A percentile compares a stretch with the other conserved stretches of the same genome.
phyloP scores from a whole-genome alignment of 176 grass and related monocot species.

The Tillandsia fasciculata region DNA sequence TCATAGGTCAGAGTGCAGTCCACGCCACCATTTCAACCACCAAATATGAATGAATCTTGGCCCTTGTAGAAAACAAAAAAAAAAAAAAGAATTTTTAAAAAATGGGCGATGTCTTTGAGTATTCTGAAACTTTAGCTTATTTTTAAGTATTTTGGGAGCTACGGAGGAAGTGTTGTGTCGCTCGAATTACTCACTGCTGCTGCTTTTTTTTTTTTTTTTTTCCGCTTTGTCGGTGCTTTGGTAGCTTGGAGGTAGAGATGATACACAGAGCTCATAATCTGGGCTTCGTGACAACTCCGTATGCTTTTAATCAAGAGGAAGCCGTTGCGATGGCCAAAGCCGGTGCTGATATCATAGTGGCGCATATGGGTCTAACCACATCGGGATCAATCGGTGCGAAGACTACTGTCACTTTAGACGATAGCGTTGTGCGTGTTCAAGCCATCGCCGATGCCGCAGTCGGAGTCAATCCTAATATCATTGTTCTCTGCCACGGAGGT shows the following conservation, averaged over 20 bases:
- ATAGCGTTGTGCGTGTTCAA: slow-evolving; percentile 52
- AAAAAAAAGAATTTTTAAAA: too few species aligned
- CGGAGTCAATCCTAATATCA: slow-evolving; percentile 57
- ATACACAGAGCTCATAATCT: slow-evolving; percentile 63
- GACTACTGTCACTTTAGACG: slow-evolving; percentile 57
- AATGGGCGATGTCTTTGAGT: too few species aligned
- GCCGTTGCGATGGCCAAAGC: slow-evolving; percentile 71
- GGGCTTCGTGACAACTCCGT: slow-evolving; percentile 83
- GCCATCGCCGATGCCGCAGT: slow-evolving; percentile 64
- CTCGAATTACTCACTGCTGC: not conserved
- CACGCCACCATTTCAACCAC: too few species aligned
- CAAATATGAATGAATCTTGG: too few species aligned
- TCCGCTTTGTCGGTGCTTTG: not conserved
- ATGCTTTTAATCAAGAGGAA: slow-evolving; percentile 80
- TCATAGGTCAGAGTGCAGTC: too few species aligned
- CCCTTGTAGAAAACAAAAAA: too few species aligned
- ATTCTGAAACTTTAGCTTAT: too few species aligned
- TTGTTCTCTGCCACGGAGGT: slow-evolving; percentile 93
- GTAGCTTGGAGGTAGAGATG: slow-evolving; percentile 91
- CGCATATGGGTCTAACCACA: slow-evolving; percentile 91
- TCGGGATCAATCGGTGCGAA: slow-evolving; percentile 84
- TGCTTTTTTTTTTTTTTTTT: not conserved
- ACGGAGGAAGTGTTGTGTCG: not conserved
- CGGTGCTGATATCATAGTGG: slow-evolving; percentile 72
- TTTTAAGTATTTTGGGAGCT: not conserved